Conservation (phyloP, 352 stramenopile genomes). For the Phytophthora nicotianae region DNA sequence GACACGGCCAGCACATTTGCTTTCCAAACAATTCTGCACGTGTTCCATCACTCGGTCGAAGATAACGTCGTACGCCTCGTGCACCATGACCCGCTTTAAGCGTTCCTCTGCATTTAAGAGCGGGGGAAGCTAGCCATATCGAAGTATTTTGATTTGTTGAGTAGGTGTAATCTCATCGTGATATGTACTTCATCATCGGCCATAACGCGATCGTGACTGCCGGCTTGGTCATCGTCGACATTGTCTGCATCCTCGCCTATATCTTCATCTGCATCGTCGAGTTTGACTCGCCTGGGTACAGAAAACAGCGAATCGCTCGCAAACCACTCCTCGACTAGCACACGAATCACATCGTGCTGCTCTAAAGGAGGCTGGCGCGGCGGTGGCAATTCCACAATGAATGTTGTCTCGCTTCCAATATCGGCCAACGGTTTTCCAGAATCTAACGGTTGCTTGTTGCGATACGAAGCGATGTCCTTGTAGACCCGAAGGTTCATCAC, state of each 20-base stretch:
- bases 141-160: neutral
- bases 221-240: neutral
- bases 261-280: neutral
- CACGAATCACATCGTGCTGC: neutral
- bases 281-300: neutral
- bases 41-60: neutral
- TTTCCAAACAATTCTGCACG: neutral
- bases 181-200: too few species aligned
- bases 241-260: neutral
- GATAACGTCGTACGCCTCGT: neutral
- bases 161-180: neutral
- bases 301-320: neutral
- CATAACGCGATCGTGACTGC: neutral
- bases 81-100: neutral
- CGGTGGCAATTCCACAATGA: neutral
- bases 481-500: neutral
- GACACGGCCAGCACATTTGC: neutral
- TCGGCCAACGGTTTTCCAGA: neutral
- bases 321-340: neutral
- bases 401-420: neutral
- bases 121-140: neutral
- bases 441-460: neutral
- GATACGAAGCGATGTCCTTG: neutral
- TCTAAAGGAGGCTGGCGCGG: neutral
- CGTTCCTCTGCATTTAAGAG: neutral